phyloP scores from a whole-genome alignment of 495 filamentous ascomycete species.

The Talaromyces borbonicus region DNA sequence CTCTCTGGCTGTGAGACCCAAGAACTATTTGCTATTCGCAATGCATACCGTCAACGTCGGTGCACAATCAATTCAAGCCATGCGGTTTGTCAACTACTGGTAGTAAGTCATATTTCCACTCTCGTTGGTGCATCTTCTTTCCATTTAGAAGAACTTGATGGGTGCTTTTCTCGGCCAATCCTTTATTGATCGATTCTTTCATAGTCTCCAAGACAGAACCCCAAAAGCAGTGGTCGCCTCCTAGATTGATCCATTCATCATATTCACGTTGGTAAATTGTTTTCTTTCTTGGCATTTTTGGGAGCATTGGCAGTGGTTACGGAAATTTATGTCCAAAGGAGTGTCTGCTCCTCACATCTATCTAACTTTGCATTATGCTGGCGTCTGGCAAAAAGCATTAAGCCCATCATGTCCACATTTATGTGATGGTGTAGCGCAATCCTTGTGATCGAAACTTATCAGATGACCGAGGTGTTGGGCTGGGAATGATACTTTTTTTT shows the following conservation, averaged over 20 bases:
- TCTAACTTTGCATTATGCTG: too few species aligned
- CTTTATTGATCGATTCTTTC: not conserved
- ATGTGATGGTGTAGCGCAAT: too few species aligned
- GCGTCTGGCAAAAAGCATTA: too few species aligned
- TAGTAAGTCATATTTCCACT: constrained; percentile 27
- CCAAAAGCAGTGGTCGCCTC: not conserved
- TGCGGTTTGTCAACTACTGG: constrained; percentile 66
- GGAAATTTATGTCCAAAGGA: too few species aligned
- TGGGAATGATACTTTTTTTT: too few species aligned
- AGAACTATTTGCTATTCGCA: constrained; percentile 91
- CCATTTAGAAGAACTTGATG: not conserved
- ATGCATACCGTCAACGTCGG: constrained; percentile 84
- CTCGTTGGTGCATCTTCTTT: not conserved
- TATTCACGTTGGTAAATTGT: too few species aligned
- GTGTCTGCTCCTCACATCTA: too few species aligned
- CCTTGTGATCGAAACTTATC: too few species aligned
- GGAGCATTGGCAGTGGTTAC: too few species aligned
- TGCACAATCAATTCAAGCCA: constrained; percentile 71
- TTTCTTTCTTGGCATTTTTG: too few species aligned
- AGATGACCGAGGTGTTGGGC: too few species aligned
- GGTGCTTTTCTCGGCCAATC: not conserved
- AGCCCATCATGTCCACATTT: too few species aligned
- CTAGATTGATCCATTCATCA: not conserved
- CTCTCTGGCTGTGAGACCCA: constrained; percentile 78
- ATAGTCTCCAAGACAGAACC: not conserved